Evolutionary conservation across 306 rosid genomes (phyloP).

Genomic region (Ammopiptanthus mongolicus): DNA sequence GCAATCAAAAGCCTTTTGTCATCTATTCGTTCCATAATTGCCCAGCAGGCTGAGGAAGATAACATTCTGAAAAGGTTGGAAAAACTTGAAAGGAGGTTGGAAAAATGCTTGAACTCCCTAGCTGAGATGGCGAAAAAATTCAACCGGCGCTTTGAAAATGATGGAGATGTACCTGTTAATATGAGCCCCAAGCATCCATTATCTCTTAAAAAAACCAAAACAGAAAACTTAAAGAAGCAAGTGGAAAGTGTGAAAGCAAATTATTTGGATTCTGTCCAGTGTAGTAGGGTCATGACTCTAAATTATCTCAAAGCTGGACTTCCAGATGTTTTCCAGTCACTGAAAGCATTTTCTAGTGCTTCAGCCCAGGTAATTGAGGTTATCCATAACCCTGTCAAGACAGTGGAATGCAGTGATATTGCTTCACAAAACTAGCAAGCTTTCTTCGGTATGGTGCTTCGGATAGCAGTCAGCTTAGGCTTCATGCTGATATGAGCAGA

Average conservation of each 20-base stretch:
- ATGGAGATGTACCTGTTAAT: slow-evolving; percentile 27
- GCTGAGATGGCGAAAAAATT: slow-evolving; percentile 46
- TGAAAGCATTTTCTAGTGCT: slow-evolving; percentile 54
- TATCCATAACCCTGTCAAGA: slow-evolving; percentile 22
- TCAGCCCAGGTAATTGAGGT: slow-evolving; percentile 54
- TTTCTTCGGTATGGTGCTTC: not conserved
- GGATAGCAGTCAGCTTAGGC: not conserved
- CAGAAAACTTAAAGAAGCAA: slow-evolving; percentile 60
- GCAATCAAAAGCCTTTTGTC: slow-evolving; percentile 59
- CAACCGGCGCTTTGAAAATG: slow-evolving; percentile 19
- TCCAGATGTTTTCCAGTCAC: slow-evolving; percentile 60
- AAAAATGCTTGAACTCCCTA: slow-evolving; percentile 40
- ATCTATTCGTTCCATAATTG: slow-evolving; percentile 43
- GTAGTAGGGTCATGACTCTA: slow-evolving; percentile 47
- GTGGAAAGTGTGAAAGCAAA: slow-evolving; percentile 48
- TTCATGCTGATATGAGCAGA: slow-evolving; percentile 9
- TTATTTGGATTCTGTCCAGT: slow-evolving; percentile 49
- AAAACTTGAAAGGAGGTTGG: slow-evolving; percentile 58
- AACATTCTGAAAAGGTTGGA: slow-evolving; percentile 44
- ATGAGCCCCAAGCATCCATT: slow-evolving; percentile 65
- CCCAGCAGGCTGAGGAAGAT: slow-evolving; percentile 65
- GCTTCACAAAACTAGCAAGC: slow-evolving; percentile 4
- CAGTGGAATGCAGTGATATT: slow-evolving; percentile 34
- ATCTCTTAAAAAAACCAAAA: slow-evolving; percentile 46
- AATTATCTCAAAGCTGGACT: slow-evolving; percentile 54